A percentile compares a stretch with the other conserved stretches of the same genome.
These are phyloP conservation scores for Lepidium didymum DNA, from an alignment of 345 rosid species.

Conservation along the genomic window DNA sequence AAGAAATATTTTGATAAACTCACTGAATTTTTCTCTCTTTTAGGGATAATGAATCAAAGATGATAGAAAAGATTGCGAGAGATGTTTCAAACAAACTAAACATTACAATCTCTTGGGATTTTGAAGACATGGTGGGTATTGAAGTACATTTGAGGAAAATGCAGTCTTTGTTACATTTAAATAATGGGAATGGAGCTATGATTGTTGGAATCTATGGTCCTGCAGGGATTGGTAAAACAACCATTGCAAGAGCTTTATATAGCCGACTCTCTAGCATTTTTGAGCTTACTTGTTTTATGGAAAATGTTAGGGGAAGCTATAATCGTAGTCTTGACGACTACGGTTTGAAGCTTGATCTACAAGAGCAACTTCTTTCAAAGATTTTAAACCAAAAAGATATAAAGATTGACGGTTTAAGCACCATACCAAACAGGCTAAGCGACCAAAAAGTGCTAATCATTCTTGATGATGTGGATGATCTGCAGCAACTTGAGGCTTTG, in stretches of 20 bases:
- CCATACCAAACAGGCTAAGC: not conserved
- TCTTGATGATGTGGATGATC: slow-evolving; percentile 3
- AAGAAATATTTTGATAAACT: too few relatives aligned
- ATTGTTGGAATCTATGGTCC: slow-evolving; percentile 3
- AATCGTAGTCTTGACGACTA: not conserved
- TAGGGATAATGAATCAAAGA: not conserved
- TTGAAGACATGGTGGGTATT: not conserved
- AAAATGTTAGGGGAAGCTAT: not conserved
- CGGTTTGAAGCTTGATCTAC: not conserved
- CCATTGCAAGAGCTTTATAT: slow-evolving; percentile 8
- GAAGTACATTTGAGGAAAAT: not conserved
- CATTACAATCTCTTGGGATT: not conserved
- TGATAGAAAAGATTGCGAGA: not conserved
- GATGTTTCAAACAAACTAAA: not conserved
- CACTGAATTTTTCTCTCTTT: not conserved
- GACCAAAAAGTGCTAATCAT: not conserved
- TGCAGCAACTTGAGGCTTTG: not conserved
- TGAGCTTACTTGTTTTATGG: not conserved
- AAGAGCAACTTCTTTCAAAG: not conserved
- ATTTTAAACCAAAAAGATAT: not conserved
- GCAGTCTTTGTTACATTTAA: not conserved
- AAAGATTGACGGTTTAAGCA: not conserved
- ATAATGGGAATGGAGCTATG: not conserved
- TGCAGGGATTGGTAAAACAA: slow-evolving; percentile 5
- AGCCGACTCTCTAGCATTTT: not conserved